Evolutionary conservation across 495 filamentous ascomycete species (phyloP), one percentile per base, ranked within the genome.

Genomic region (Hyphodiscus hymeniophilus): DNA sequence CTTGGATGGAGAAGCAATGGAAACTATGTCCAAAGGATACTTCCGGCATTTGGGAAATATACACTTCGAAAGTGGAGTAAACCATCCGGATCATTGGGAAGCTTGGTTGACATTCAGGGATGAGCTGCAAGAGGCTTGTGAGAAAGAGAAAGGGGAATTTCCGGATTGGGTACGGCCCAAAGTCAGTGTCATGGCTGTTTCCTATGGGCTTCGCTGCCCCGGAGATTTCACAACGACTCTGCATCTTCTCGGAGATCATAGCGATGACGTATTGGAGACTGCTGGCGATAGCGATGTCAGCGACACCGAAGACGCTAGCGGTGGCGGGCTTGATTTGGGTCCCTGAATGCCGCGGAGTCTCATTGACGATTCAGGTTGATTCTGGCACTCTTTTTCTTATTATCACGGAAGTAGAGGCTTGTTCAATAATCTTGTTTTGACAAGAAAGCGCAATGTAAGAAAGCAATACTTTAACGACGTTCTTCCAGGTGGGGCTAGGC

Each of bases 131-230:
- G 5, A 2, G 6, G n/a, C 10, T 38, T 47, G 10, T 23, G 11
- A 23, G 7, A 2, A 3, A 18, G 44, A 38, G 20, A 21, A 26
- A 16, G 3, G 24, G 7, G 6, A 23, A 17, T 26, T 16, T 21
- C 44, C 44, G 3, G 20, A 10, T 20, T 47, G 44, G 44, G n/a
- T 47, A 22, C 31, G 32, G 22, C 44, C 44, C n/a, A 36, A 26
- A 17, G 6, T 47, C 33, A 26, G 12, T 38, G 30, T 45, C 18
- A 34, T 32, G n/a, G 42, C 17, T 15, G 42, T 45, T 13, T 18
- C 32, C 7, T 45, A 32, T 28, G 42, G 42, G 18, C 26, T 45
- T 13, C 12, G 16, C 6, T 13, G 33, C 33, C 33, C 12, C 3
- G 33, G 33, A 5, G 33, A 36, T 17, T 36, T 36, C 16, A 36